A percentile compares a stretch with the other conserved stretches of the same genome.
These are phyloP conservation scores for Maudiozyma turicensis DNA, from an alignment of 805 yeast genomes.

Conservation along the genomic window DNA sequence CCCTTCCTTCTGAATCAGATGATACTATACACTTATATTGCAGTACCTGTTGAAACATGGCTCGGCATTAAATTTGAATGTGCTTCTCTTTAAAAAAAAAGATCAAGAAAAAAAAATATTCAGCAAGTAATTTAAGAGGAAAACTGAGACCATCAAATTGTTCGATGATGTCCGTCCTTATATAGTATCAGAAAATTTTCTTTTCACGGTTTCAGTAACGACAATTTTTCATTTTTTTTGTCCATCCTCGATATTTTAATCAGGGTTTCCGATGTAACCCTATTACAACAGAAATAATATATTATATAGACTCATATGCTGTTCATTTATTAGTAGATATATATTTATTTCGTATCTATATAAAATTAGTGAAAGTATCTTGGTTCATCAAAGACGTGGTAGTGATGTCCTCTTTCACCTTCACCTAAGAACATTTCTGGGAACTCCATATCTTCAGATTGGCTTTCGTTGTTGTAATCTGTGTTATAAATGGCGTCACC, in stretches of 20 bases:
- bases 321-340: background rate
- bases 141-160: background rate
- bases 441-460: conserved; percentile 54
- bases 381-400: conserved; percentile 93
- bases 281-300: too few relatives aligned
- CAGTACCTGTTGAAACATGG: background rate
- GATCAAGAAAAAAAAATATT: background rate
- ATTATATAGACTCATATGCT: background rate
- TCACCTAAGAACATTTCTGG: conserved; percentile 76
- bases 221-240: too few relatives aligned
- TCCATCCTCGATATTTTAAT: too few relatives aligned
- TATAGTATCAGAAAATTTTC: background rate
- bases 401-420: conserved; percentile 88
- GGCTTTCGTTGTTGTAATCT: conserved; percentile 42
- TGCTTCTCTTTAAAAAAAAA: background rate
- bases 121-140: background rate
- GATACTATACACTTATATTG: background rate
- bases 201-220: background rate
- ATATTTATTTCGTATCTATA: background rate
- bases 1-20: conserved; percentile 1
- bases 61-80: background rate
- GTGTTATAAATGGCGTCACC: conserved; percentile 42
- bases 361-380: conserved; percentile 42
- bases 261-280: too few relatives aligned
- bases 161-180: background rate